Conservation (phyloP, 768 basidiomycete species). For the Gautieria morchelliformis region DNA sequence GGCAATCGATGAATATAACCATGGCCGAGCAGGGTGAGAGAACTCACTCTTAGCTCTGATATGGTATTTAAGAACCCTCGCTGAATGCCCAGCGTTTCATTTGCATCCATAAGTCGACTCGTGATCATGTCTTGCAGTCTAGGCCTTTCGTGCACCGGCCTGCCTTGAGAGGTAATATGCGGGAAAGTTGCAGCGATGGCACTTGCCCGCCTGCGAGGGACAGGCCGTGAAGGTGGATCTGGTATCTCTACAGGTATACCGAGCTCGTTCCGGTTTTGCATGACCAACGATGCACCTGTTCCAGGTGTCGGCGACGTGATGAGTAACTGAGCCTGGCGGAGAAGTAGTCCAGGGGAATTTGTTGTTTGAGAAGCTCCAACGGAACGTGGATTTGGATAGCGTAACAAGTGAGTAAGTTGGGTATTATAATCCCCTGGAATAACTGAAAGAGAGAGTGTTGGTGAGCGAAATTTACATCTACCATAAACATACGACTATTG, state of each 20-base stretch:
- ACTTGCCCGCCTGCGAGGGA: conserved; percentile 28
- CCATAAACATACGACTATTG: conserved; percentile 56
- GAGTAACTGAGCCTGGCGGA: conserved; percentile 76
- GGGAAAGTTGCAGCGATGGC: conserved; percentile 9
- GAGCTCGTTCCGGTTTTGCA: conserved; percentile 76
- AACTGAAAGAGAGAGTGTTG: conserved; percentile 55
- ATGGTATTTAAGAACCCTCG: conserved; percentile 72
- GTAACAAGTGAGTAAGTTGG: conserved; percentile 75
- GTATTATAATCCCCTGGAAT: conserved; percentile 79
- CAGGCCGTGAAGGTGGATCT: conserved; percentile 28
- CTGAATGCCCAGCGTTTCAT: conserved; percentile 77
- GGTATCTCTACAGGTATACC: conserved; percentile 64
- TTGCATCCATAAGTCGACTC: conserved; percentile 60
- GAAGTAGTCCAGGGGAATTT: conserved; percentile 44
- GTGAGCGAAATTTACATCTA: not conserved
- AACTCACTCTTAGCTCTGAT: conserved; percentile 59
- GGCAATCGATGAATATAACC: not conserved
- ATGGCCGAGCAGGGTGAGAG: not conserved
- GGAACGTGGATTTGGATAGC: conserved; percentile 59
- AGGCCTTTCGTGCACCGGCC: conserved; percentile 29
- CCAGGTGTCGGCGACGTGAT: conserved; percentile 65
- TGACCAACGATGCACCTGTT: conserved; percentile 65
- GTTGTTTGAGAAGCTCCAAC: conserved; percentile 18
- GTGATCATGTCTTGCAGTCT: conserved; percentile 65
- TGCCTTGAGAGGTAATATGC: conserved; percentile 14